phyloP scores from a whole-genome alignment of 371 early-diverging fungal species.

The Syncephalastrum sp. region DNA sequence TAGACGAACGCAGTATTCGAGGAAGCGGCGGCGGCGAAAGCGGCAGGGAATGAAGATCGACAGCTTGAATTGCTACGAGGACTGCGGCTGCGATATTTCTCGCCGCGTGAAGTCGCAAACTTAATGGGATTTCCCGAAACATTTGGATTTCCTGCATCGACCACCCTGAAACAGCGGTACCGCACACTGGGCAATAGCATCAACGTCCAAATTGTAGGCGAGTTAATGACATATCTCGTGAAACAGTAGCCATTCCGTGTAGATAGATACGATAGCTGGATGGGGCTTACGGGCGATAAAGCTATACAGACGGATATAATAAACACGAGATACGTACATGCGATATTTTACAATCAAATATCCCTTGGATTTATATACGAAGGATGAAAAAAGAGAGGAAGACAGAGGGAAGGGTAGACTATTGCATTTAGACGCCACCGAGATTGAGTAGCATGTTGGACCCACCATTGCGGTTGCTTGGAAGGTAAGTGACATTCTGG shows the following conservation, averaged over 20 bases:
- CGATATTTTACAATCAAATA: too few species aligned
- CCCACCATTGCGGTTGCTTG: slow-evolving; percentile 48
- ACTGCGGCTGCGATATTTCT: slow-evolving; percentile 73
- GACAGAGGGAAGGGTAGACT: neutral
- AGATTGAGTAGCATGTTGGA: slow-evolving; percentile 56
- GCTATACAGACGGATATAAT: too few species aligned
- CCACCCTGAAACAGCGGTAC: slow-evolving; percentile 62
- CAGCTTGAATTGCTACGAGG: slow-evolving; percentile 30
- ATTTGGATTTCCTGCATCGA: slow-evolving; percentile 52
- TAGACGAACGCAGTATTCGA: slow-evolving; percentile 28
- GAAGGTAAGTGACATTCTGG: slow-evolving; percentile 90
- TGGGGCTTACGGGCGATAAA: too few species aligned
- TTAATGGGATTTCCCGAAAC: slow-evolving; percentile 78
- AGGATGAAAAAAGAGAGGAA: neutral
- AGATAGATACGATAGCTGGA: too few species aligned
- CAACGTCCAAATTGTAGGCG: slow-evolving; percentile 62
- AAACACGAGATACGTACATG: too few species aligned
- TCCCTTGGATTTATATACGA: neutral
- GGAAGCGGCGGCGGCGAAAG: slow-evolving; percentile 24
- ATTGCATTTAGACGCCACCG: slow-evolving; percentile 17
- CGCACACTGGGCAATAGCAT: slow-evolving; percentile 69
- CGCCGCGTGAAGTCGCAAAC: slow-evolving; percentile 73
- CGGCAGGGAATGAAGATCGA: slow-evolving; percentile 20
- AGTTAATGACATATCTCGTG: slow-evolving; percentile 53
- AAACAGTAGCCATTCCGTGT: slow-evolving; percentile 19